phyloP scores from a whole-genome alignment of 805 yeast genomes.

The Suhomyces emberorum region DNA sequence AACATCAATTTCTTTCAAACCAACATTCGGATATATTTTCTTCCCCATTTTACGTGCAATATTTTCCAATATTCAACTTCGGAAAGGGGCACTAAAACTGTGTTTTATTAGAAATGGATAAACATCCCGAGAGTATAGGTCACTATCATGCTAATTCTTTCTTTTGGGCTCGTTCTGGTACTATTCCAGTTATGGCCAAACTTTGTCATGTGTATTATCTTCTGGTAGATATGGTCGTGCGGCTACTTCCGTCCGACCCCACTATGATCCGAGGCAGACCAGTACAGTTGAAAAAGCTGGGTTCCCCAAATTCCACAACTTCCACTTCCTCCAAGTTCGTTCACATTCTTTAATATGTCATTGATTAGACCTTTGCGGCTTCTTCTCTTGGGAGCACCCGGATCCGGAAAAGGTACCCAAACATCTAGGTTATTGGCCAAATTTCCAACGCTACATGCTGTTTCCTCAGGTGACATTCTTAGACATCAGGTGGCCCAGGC shows the following conservation, averaged over 20 bases:
- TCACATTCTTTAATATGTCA: background rate
- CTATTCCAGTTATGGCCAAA: too few species aligned
- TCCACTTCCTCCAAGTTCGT: background rate
- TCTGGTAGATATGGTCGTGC: background rate
- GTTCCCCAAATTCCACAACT: background rate
- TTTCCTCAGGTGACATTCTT: slow-evolving; percentile 84
- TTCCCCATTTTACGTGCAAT: too few species aligned
- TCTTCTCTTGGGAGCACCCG: slow-evolving; percentile 88
- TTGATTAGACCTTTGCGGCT: slow-evolving; percentile 51
- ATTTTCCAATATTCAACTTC: too few species aligned
- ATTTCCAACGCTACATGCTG: slow-evolving; percentile 51
- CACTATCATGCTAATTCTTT: too few species aligned
- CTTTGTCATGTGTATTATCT: too few species aligned
- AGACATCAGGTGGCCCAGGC: slow-evolving; percentile 59
- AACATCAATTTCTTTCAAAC: too few species aligned
- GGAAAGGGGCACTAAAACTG: too few species aligned
- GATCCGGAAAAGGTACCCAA: slow-evolving; percentile 92
- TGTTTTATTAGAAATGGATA: too few species aligned
- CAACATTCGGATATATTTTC: too few species aligned
- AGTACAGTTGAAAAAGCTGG: too few species aligned
- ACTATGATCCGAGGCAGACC: background rate
- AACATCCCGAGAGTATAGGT: too few species aligned
- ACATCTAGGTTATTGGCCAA: slow-evolving; percentile 59
- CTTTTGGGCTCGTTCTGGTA: too few species aligned
- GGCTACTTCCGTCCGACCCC: background rate